Percentiles rank a stretch among this genome's conserved stretches.
These are phyloP conservation scores for Rehmannia glutinosa DNA, from an alignment of 257 asterid genomes.

Conservation along the genomic window DNA sequence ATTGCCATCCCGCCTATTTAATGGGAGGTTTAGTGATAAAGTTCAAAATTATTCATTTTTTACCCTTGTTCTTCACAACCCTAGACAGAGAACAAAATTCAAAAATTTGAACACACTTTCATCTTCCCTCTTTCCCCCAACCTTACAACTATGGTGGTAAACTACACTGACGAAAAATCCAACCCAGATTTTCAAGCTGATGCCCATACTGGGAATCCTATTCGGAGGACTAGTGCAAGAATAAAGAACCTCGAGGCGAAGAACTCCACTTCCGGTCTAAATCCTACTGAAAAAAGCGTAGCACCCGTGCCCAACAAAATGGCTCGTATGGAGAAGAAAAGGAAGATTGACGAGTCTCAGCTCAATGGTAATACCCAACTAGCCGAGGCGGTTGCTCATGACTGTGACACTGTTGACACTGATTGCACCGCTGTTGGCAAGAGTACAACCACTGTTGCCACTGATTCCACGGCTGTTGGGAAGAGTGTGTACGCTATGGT, in stretches of 20 bases:
- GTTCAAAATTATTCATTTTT: no score
- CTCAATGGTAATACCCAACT: no score
- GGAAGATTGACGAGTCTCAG: not conserved
- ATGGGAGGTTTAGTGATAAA: no score
- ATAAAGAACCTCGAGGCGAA: not conserved
- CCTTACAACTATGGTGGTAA: not conserved
- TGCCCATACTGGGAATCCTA: not conserved
- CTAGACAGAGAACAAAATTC: no score
- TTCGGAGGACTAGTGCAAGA: constrained; percentile 17
- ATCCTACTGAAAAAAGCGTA: not conserved
- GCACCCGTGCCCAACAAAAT: not conserved
- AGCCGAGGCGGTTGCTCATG: not conserved
- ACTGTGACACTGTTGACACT: not conserved
- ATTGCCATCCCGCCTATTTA: no score
- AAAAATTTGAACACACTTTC: no score
- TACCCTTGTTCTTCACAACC: no score
- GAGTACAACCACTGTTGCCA: not conserved
- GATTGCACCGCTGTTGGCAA: not conserved
- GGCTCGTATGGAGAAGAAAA: not conserved
- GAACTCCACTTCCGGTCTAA: not conserved
- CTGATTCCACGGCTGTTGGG: constrained; percentile 2
- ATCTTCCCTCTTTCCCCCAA: not conserved
- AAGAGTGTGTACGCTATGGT: constrained; percentile 32
- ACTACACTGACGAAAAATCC: not conserved
- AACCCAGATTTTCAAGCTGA: not conserved